Evolutionary conservation across 2,329 filamentous ascomycete species (phyloP).

Genomic region (Stagonosporopsis chrysanthemi): DNA sequence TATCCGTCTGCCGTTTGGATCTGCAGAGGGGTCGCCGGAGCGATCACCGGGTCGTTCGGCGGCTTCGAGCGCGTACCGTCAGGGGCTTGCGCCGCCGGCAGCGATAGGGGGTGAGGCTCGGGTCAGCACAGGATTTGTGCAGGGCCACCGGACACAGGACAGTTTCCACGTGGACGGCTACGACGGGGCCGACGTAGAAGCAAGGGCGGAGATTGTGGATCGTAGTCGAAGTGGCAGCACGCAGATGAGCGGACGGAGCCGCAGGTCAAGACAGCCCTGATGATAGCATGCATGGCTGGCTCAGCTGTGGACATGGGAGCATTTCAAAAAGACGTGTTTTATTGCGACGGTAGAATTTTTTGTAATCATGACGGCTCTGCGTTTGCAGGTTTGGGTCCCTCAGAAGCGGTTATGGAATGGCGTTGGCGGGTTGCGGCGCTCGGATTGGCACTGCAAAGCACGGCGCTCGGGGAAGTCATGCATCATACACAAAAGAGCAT

Average conservation of each 20-base stretch:
- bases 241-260: constrained; percentile 35
- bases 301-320: too few species aligned
- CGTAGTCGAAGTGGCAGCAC: constrained; percentile 46
- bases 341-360: too few species aligned
- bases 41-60: constrained; percentile 44
- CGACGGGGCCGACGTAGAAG: constrained; percentile 42
- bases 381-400: too few species aligned
- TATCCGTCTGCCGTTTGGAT: constrained; percentile 49
- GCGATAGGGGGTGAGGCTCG: constrained; percentile 26
- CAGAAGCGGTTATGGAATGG: neutral
- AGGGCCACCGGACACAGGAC: constrained; percentile 49
- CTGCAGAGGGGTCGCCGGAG: constrained; percentile 46
- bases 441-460: constrained; percentile 4
- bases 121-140: constrained; percentile 49
- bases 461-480: constrained; percentile 6
- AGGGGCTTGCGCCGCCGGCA: constrained; percentile 32
- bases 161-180: constrained; percentile 46
- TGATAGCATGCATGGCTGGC: too few species aligned
- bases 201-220: constrained; percentile 48
- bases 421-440: neutral
- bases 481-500: neutral
- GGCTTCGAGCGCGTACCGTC: constrained; percentile 45
- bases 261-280: constrained; percentile 15
- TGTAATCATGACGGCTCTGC: too few species aligned
- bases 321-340: too few species aligned